Evolutionary conservation across 139 green algal genomes (phyloP).

Genomic region (Ettlia oleoabundans): DNA sequence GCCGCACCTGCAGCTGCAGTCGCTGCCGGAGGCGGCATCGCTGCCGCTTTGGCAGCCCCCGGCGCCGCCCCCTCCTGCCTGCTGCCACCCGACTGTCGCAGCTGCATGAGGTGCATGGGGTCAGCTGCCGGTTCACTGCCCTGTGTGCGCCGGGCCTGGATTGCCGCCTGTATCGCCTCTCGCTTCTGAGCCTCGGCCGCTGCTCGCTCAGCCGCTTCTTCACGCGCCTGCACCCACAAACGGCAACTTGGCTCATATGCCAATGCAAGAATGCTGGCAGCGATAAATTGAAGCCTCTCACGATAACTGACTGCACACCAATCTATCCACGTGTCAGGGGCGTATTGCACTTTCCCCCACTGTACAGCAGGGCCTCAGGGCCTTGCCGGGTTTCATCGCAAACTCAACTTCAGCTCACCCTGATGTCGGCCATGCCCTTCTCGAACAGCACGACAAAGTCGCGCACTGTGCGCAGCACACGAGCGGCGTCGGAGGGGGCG

Average conservation of each 20-base stretch:
- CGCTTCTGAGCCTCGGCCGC: slow-evolving; percentile 29
- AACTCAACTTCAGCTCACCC: too few species aligned
- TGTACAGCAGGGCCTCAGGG: too few species aligned
- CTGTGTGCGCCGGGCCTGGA: slow-evolving; percentile 16
- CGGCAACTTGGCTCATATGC: neutral
- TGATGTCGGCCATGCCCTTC: slow-evolving; percentile 56
- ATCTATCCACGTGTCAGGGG: too few species aligned
- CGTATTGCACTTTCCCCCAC: too few species aligned
- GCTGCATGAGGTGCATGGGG: slow-evolving; percentile 33
- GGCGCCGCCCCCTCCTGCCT: neutral
- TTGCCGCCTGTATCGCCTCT: slow-evolving; percentile 26
- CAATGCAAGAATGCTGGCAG: too few species aligned
- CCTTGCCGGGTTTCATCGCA: too few species aligned
- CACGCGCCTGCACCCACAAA: slow-evolving; percentile 1
- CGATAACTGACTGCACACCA: too few species aligned
- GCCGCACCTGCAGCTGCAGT: neutral
- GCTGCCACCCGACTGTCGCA: neutral
- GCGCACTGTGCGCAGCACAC: slow-evolving; percentile 55
- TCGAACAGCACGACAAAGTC: slow-evolving; percentile 72
- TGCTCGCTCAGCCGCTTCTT: slow-evolving; percentile 1
- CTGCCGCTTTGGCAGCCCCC: neutral
- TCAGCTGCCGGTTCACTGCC: neutral
- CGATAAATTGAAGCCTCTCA: too few species aligned
- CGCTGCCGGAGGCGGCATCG: neutral
- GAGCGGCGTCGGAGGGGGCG: slow-evolving; percentile 46